A percentile compares a stretch with the other conserved stretches of the same genome.
These are phyloP conservation scores for Obelidium mucronatum DNA, from an alignment of 192 early-diverging fungal genomes.

Conservation along the genomic window DNA sequence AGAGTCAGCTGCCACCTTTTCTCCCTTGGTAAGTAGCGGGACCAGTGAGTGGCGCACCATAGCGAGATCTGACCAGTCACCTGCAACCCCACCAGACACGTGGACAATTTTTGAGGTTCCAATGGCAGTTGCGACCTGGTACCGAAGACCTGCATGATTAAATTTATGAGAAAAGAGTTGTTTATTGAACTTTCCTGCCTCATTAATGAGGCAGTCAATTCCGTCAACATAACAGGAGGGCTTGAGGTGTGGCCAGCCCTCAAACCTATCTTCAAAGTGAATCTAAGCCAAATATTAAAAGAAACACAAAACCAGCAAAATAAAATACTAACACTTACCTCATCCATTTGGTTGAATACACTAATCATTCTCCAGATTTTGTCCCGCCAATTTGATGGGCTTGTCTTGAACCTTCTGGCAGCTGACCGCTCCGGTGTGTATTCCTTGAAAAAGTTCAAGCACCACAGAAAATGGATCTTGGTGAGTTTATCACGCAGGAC, in stretches of 20 bases:
- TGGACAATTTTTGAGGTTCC: background rate
- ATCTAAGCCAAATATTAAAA: background rate
- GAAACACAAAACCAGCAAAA: background rate
- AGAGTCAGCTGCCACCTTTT: background rate
- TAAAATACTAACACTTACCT: background rate
- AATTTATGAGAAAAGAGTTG: background rate
- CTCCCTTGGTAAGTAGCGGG: background rate
- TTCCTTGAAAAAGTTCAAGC: conserved; percentile 1
- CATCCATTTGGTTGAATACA: background rate
- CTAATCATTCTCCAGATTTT: background rate
- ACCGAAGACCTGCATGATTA: background rate
- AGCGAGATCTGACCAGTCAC: background rate
- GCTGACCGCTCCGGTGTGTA: background rate
- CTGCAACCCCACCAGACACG: background rate
- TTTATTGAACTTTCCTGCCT: background rate
- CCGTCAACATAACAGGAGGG: conserved; percentile 15
- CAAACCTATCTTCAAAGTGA: background rate
- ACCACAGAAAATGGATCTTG: conserved; percentile 7
- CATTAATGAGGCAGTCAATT: background rate
- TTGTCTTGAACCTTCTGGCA: background rate
- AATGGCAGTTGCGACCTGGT: conserved; percentile 1
- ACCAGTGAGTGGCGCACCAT: background rate
- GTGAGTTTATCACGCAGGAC: background rate
- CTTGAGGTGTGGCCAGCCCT: background rate
- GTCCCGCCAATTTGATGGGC: background rate